Evolutionary conservation across 192 early-diverging fungal genomes (phyloP).

Genomic region (Tieghemiomyces parasiticus): DNA sequence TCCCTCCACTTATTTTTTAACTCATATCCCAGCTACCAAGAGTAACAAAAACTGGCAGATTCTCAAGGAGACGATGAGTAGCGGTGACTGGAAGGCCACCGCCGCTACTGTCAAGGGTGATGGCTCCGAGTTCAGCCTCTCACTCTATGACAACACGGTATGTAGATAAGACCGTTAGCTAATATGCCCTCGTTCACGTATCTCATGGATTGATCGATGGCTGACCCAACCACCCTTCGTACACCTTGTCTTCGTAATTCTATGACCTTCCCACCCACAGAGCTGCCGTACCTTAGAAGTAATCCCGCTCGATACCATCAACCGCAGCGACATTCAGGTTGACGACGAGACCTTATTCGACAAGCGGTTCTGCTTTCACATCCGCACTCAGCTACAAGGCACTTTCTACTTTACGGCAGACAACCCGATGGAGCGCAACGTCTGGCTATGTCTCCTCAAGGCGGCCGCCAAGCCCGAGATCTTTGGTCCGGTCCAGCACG

Average conservation of each 20-base stretch:
- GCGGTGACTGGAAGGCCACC: neutral
- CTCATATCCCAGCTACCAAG: neutral
- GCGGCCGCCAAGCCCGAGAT: neutral
- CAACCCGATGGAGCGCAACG: conserved; percentile 21
- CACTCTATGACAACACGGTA: neutral
- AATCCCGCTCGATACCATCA: neutral
- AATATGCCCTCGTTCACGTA: neutral
- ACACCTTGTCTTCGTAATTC: neutral
- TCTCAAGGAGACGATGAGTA: neutral
- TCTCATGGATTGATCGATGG: neutral
- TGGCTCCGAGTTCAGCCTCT: neutral
- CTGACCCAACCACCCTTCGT: neutral
- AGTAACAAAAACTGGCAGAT: neutral
- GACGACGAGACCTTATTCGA: conserved; percentile 26
- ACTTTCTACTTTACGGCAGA: conserved; percentile 16
- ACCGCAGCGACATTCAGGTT: conserved; percentile 16
- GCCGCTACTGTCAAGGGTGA: neutral
- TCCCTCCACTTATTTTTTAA: neutral
- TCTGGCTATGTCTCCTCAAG: conserved; percentile 17
- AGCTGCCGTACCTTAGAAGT: neutral
- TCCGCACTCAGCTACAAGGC: conserved; percentile 1
- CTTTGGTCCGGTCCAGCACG: neutral
- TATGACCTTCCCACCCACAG: neutral
- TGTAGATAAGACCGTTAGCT: neutral
- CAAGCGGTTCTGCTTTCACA: conserved; percentile 21